These are phyloP conservation scores for Helminthosporium solani DNA, from an alignment of 2,329 filamentous ascomycete genomes.

Conservation along the genomic window DNA sequence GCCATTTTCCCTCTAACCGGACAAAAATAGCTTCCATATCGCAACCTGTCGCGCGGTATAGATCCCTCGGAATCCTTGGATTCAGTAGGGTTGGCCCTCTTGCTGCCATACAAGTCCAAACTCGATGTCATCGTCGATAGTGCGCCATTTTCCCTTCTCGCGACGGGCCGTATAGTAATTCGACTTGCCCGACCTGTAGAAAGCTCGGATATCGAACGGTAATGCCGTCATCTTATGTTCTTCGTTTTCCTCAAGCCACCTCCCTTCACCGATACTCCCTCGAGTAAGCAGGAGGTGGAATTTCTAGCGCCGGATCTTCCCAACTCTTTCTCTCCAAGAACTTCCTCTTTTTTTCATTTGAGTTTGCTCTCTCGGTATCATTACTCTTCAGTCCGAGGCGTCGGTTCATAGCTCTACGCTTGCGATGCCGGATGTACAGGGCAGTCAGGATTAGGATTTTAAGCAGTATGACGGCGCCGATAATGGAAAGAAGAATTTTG, in stretches of 20 bases:
- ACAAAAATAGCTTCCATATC: too few species aligned
- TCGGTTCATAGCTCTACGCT: slow-evolving; percentile 4
- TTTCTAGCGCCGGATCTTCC: background rate
- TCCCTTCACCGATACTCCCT: background rate
- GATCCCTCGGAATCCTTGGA: too few species aligned
- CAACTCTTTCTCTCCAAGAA: background rate
- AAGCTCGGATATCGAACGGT: background rate
- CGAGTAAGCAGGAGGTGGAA: background rate
- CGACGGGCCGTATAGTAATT: too few species aligned
- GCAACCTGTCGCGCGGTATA: too few species aligned
- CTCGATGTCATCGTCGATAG: too few species aligned
- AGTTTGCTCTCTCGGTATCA: background rate
- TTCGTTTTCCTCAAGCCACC: background rate
- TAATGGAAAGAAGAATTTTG: slow-evolving; percentile 21
- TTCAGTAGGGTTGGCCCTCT: too few species aligned
- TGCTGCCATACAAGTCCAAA: too few species aligned
- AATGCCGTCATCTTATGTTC: background rate
- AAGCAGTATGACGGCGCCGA: slow-evolving; percentile 17
- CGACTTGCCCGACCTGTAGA: too few species aligned
- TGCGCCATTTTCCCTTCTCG: too few species aligned
- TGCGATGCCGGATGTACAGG: slow-evolving; percentile 14
- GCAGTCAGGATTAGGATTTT: slow-evolving; percentile 15
- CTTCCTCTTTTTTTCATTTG: background rate
- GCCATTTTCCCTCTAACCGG: too few species aligned
- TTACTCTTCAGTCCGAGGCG: background rate